Base-by-base conservation (phyloP, 768 basidiomycete species). In the Trametes coccinea region DNA sequence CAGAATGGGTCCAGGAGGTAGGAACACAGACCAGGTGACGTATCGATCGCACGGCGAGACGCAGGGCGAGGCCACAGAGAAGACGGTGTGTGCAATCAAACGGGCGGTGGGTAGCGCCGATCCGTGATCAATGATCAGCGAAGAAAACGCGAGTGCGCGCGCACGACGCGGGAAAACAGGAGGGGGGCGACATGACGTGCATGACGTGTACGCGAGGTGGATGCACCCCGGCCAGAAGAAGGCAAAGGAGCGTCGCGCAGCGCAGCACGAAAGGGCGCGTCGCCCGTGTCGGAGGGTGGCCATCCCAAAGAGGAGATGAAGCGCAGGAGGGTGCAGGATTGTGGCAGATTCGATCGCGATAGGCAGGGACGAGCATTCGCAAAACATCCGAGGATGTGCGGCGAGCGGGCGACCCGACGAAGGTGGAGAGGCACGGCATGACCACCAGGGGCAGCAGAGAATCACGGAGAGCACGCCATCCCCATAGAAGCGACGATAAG, bases 81-180 rank as follows among this genome's bases (percentile, higher is more conserved):
- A 55, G n/a, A 45, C 59, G 46, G 59, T 10, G 48, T 43, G 9
- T 11, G 48, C n/a, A 37, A 29, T 11, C 34, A 5, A 5, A 27
- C 22, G 16, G 31, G 34, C 16, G 31, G 49, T 51, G 41, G 44
- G 29, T 31, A 40, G 55, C 39, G 40, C 39, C 46, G 59, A 61
- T 63, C 62, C 57, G 59, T 49, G 49, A 65, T 65, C 64, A 34
- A 59, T 49, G 64, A 62, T 65, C 64, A 54, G 64, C 60, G 64
- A 54, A 46, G 59, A 16, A 41, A 53, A 22, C 29, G 17, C 22
- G 53, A 16, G 22, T 3, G 60, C 29, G 49, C 4, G 34, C 34
- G 56, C 11, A 27, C 41, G 22, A 31, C 43, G 37, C 10, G 13
- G 40, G 45, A 37, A 50, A 39, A 48, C 9, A 30, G 27, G 47